A percentile compares a stretch with the other conserved stretches of the same genome.
These are phyloP conservation scores for Pisolithus thermaeus DNA, from an alignment of 1,284 basidiomycete genomes.

Conservation along the genomic window DNA sequence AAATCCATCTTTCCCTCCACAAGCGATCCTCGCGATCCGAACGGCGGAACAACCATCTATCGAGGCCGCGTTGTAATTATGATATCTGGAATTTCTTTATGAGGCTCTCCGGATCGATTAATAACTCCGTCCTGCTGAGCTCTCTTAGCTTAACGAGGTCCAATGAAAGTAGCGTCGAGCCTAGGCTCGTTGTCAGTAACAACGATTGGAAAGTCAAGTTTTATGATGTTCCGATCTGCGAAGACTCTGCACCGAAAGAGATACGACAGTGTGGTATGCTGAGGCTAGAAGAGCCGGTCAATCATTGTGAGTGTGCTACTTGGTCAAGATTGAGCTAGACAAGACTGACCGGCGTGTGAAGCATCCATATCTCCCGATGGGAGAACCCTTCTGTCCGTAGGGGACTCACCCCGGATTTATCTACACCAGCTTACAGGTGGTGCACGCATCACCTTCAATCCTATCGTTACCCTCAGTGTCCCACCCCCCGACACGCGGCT, in stretches of 20 bases:
- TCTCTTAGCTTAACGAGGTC: slow-evolving; percentile 52
- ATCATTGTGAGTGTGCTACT: slow-evolving; percentile 44
- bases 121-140: slow-evolving; percentile 76
- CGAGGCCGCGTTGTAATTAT: slow-evolving; percentile 20
- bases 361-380: slow-evolving; percentile 83
- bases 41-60: slow-evolving; percentile 10
- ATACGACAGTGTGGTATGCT: slow-evolving; percentile 51
- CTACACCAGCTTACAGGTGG: slow-evolving; percentile 66
- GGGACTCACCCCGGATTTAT: slow-evolving; percentile 78
- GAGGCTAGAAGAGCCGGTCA: slow-evolving; percentile 62
- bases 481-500: slow-evolving; percentile 43
- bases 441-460: slow-evolving; percentile 48
- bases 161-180: slow-evolving; percentile 55
- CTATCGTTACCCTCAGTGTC: slow-evolving; percentile 50
- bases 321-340: slow-evolving; percentile 26
- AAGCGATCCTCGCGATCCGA: slow-evolving; percentile 25
- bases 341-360: slow-evolving; percentile 26
- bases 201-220: slow-evolving; percentile 78
- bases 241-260: slow-evolving; percentile 35
- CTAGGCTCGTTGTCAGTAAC: slow-evolving; percentile 76
- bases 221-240: slow-evolving; percentile 59
- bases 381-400: slow-evolving; percentile 76
- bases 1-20: slow-evolving; percentile 67
- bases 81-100: slow-evolving; percentile 54
- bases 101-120: slow-evolving; percentile 63